Conservation (phyloP, 2,329 filamentous ascomycete species). For the Aureobasidium subglaciale region DNA sequence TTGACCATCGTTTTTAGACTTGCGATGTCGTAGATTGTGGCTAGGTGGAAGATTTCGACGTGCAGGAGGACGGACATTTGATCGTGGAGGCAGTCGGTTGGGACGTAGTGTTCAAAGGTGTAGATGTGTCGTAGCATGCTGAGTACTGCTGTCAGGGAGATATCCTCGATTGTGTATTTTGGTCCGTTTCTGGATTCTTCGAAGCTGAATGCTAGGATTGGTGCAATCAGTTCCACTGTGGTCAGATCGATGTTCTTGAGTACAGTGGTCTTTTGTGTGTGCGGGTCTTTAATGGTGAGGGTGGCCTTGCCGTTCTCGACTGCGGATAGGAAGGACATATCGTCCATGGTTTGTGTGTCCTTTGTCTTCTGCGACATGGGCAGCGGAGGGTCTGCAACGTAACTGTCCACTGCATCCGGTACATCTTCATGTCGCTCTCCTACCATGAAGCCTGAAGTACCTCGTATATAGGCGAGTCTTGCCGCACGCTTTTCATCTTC, state of each 20-base stretch:
- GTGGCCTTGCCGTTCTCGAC: conserved; percentile 24
- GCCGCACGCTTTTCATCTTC: no score
- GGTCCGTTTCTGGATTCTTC: conserved; percentile 29
- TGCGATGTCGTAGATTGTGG: conserved; percentile 33
- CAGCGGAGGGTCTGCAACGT: background rate
- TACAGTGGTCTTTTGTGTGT: conserved; percentile 26
- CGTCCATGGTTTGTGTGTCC: background rate
- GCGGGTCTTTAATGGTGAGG: conserved; percentile 27
- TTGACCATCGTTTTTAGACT: conserved; percentile 34
- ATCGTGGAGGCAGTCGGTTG: conserved; percentile 20
- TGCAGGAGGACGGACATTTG: conserved; percentile 33
- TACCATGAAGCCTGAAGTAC: no score
- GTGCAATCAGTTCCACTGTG: conserved; percentile 30
- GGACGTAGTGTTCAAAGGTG: conserved; percentile 31
- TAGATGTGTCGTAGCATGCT: conserved; percentile 38
- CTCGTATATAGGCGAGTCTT: no score
- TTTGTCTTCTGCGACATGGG: background rate
- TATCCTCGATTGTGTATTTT: conserved; percentile 33
- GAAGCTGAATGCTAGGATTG: conserved; percentile 35
- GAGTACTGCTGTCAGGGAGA: conserved; percentile 27
- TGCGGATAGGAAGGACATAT: background rate
- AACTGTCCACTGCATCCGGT: background rate
- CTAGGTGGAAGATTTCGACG: conserved; percentile 35
- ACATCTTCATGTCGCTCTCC: background rate
- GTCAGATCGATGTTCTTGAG: conserved; percentile 29